These are phyloP conservation scores for Madurella fahalii DNA, from an alignment of 2,329 filamentous ascomycete genomes.

Conservation along the genomic window DNA sequence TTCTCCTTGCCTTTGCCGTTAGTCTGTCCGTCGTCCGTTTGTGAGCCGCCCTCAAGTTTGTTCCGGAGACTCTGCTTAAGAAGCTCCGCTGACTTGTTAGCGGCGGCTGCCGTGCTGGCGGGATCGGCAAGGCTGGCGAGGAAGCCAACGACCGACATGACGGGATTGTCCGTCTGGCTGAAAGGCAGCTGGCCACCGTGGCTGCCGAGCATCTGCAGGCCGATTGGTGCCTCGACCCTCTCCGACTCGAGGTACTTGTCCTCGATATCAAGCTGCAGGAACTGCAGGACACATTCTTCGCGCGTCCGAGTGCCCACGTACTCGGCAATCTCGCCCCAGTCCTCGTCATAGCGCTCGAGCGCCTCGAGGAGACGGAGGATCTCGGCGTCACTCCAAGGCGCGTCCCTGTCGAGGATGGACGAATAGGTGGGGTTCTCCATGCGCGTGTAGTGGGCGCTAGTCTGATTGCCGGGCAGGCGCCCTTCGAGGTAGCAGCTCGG, in stretches of 20 bases:
- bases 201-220: slow-evolving; percentile 63
- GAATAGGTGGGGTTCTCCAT: slow-evolving; percentile 85
- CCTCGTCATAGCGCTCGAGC: slow-evolving; percentile 88
- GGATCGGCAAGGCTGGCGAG: slow-evolving; percentile 88
- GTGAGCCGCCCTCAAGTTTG: slow-evolving; percentile 58
- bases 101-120: slow-evolving; percentile 82
- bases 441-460: slow-evolving; percentile 77
- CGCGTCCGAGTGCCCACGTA: slow-evolving; percentile 87
- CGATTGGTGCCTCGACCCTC: slow-evolving; percentile 50
- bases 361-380: slow-evolving; percentile 85
- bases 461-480: slow-evolving; percentile 75
- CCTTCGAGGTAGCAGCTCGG: slow-evolving; percentile 85
- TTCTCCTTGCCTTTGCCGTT: slow-evolving; percentile 57
- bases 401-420: slow-evolving; percentile 73
- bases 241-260: slow-evolving; percentile 92
- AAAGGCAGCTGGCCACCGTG: slow-evolving; percentile 82
- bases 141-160: slow-evolving; percentile 94
- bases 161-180: slow-evolving; percentile 88
- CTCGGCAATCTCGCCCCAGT: slow-evolving; percentile 90
- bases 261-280: slow-evolving; percentile 93
- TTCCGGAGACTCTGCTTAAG: slow-evolving; percentile 76
- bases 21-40: slow-evolving; percentile 40
- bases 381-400: slow-evolving; percentile 88
- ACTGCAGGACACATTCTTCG: slow-evolving; percentile 96
- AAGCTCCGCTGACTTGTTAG: slow-evolving; percentile 80